Evolutionary conservation across 129 eudicot species (phyloP).

Genomic region (Rutidosis leptorrhynchoides): DNA sequence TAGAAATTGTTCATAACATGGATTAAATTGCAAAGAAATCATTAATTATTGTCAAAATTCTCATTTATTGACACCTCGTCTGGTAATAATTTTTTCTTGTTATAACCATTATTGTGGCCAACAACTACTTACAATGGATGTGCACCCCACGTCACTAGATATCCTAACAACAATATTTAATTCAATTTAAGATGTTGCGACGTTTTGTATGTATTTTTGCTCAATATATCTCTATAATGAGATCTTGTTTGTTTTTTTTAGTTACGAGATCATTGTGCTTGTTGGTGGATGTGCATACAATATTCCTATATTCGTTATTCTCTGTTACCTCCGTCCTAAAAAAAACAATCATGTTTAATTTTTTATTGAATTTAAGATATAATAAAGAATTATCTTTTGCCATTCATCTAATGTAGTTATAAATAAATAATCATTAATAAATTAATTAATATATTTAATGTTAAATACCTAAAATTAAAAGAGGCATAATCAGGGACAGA

Average conservation of each 20-base stretch:
- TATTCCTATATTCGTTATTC: too few relatives aligned
- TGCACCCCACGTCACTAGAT: slow-evolving; percentile 32
- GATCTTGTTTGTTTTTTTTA: slow-evolving; percentile 11
- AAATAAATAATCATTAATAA: too few relatives aligned
- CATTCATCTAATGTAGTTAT: too few relatives aligned
- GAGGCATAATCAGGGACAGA: too few relatives aligned
- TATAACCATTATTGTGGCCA: slow-evolving; percentile 22
- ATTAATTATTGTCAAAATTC: too few relatives aligned
- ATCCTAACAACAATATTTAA: slow-evolving; percentile 1
- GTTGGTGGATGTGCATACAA: slow-evolving; percentile 30
- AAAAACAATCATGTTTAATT: too few relatives aligned
- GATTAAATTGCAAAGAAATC: neutral
- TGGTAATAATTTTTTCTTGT: neutral
- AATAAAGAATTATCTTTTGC: too few relatives aligned
- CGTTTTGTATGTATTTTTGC: neutral
- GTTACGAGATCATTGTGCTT: slow-evolving; percentile 10
- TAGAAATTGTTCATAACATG: neutral
- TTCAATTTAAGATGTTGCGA: neutral
- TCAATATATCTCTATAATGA: neutral
- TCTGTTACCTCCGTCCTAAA: too few relatives aligned
- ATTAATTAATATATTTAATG: too few relatives aligned
- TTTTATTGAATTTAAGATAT: too few relatives aligned
- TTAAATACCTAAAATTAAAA: too few relatives aligned
- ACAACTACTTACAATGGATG: slow-evolving; percentile 21
- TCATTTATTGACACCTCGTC: neutral